Conservation (phyloP, 2,329 filamentous ascomycete species). For the Phaeoacremonium minimum region DNA sequence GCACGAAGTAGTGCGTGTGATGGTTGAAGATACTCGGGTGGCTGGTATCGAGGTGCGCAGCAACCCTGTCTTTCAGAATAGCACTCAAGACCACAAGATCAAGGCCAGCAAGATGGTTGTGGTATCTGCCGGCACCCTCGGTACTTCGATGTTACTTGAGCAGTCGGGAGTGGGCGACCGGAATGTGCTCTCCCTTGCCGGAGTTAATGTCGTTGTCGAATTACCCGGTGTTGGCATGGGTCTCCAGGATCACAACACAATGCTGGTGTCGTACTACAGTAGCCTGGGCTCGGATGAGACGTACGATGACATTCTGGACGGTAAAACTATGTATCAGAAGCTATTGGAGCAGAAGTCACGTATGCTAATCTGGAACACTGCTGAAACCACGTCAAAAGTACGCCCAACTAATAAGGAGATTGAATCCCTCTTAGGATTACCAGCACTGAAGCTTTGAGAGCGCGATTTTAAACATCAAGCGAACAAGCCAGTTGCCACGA, state of each 20-base stretch:
- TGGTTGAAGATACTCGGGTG: conserved; percentile 41
- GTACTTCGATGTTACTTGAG: conserved; percentile 43
- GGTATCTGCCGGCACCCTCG: conserved; percentile 34
- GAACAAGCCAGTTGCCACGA: conserved; percentile 44
- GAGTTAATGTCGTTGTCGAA: conserved; percentile 12
- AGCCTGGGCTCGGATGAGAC: conserved; percentile 2
- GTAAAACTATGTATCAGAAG: conserved; percentile 9
- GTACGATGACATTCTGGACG: conserved; percentile 11
- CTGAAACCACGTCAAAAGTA: conserved; percentile 5
- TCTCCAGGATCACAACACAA: conserved; percentile 7
- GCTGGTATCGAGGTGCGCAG: conserved; percentile 46
- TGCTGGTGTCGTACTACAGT: conserved; percentile 5
- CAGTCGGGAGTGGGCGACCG: conserved; percentile 45
- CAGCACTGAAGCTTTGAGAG: too few relatives aligned
- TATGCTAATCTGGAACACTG: conserved; percentile 5
- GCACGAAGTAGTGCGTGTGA: conserved; percentile 42
- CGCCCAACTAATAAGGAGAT: too few relatives aligned
- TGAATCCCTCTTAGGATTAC: too few relatives aligned
- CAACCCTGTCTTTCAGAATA: conserved; percentile 30
- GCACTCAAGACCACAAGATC: conserved; percentile 22
- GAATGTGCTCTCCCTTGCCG: conserved; percentile 11
- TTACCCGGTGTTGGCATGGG: conserved; percentile 16
- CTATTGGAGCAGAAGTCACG: conserved; percentile 17
- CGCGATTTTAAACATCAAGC: too few relatives aligned
- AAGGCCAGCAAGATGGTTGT: conserved; percentile 45